Evolutionary conservation across 2,329 filamentous ascomycete genomes (phyloP).

Genomic region (Thelonectria discophora): DNA sequence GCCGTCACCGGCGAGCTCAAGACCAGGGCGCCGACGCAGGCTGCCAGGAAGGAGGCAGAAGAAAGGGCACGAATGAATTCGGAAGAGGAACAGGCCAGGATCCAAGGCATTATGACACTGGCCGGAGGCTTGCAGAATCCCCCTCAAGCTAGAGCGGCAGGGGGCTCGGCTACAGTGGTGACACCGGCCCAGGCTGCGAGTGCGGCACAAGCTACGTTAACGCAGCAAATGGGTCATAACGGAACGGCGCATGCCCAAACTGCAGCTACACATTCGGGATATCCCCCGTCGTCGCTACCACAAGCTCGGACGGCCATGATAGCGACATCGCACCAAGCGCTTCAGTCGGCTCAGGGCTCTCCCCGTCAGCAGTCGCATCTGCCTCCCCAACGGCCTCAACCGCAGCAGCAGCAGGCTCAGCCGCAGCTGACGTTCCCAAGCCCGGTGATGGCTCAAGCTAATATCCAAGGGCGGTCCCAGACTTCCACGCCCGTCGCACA

Average conservation of each 20-base stretch:
- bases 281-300: conserved; percentile 40
- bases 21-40: conserved; percentile 80
- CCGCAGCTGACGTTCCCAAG: conserved; percentile 35
- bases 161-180: conserved; percentile 41
- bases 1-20: conserved; percentile 91
- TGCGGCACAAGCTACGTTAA: conserved; percentile 41
- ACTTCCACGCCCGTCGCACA: conserved; percentile 41
- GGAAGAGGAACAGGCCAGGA: conserved; percentile 67
- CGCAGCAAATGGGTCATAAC: conserved; percentile 33
- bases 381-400: conserved; percentile 41
- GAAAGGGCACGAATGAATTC: conserved; percentile 66
- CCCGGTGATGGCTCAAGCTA: conserved; percentile 33
- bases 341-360: conserved; percentile 43
- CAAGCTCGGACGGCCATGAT: conserved; percentile 41
- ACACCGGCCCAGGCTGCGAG: conserved; percentile 47
- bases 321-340: conserved; percentile 44
- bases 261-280: conserved; percentile 36
- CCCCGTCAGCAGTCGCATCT: conserved; percentile 41
- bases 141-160: conserved; percentile 41
- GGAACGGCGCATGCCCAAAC: conserved; percentile 29
- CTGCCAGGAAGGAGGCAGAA: conserved; percentile 74
- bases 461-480: conserved; percentile 38
- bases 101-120: conserved; percentile 68
- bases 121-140: conserved; percentile 61
- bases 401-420: conserved; percentile 28